These are phyloP conservation scores for Avena insularis DNA, from an alignment of 176 grass and related monocot genomes.

Conservation along the genomic window DNA sequence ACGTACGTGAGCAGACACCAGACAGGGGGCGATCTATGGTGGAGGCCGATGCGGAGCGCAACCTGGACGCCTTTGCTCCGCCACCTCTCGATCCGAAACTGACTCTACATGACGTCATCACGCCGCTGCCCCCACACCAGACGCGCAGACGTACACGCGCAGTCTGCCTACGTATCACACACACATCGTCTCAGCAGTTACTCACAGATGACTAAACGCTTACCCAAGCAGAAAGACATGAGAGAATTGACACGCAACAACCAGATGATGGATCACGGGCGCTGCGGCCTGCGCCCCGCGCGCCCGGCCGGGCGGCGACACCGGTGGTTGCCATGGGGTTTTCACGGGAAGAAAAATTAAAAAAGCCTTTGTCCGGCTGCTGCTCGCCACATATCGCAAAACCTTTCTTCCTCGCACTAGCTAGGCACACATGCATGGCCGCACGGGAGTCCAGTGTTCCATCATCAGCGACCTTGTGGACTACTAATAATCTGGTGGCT, in stretches of 20 bases:
- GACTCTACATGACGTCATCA: too few relatives aligned
- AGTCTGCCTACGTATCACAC: not conserved
- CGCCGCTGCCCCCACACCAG: not conserved
- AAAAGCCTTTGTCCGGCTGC: not conserved
- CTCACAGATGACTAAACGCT: not conserved
- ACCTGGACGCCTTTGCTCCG: not conserved
- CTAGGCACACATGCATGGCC: not conserved
- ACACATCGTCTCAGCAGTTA: conserved; percentile 5
- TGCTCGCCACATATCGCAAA: conserved; percentile 29
- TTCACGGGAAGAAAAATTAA: not conserved
- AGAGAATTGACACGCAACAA: not conserved
- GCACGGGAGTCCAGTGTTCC: not conserved
- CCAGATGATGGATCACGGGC: not conserved
- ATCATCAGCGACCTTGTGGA: not conserved
- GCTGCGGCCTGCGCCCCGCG: not conserved
- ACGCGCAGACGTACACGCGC: not conserved
- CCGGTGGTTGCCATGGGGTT: conserved; percentile 27
- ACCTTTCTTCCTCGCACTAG: not conserved
- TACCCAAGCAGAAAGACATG: not conserved
- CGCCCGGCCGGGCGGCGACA: conserved; percentile 22
- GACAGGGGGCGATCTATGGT: not conserved
- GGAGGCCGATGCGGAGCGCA: conserved; percentile 51
- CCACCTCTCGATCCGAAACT: not conserved
- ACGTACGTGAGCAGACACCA: not conserved
- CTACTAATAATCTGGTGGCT: not conserved